phyloP scores from a whole-genome alignment of 192 early-diverging fungal genomes.

The Coemansia sp. region DNA sequence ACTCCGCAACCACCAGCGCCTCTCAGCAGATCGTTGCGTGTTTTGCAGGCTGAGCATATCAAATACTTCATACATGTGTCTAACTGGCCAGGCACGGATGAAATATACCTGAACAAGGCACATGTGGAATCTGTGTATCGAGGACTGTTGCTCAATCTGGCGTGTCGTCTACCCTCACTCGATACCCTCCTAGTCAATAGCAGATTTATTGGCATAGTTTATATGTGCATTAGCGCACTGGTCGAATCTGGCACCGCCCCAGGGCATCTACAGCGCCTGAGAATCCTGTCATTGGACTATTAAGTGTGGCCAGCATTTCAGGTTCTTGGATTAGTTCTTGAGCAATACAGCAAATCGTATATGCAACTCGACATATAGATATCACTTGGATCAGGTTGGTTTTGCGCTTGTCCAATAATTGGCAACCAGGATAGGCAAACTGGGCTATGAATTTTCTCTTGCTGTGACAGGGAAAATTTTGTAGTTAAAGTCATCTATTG shows the following conservation, averaged over 20 bases:
- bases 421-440: not conserved
- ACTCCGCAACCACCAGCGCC: not conserved
- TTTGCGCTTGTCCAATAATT: not conserved
- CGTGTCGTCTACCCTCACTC: not conserved
- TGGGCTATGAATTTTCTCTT: not conserved
- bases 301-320: not conserved
- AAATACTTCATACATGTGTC: not conserved
- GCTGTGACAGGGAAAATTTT: not conserved
- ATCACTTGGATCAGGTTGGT: too few relatives aligned
- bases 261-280: not conserved
- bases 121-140: not conserved
- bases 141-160: not conserved
- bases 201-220: not conserved
- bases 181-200: not conserved
- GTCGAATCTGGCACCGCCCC: not conserved
- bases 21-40: not conserved
- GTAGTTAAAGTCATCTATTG: not conserved
- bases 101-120: too few relatives aligned
- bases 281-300: not conserved
- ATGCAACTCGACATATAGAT: not conserved
- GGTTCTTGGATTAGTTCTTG: not conserved
- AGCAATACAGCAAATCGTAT: not conserved
- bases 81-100: not conserved
- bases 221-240: not conserved
- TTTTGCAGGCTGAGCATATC: not conserved